phyloP scores from a whole-genome alignment of 1,284 basidiomycete species.

The Austroboletus olivaceoglutinosus region DNA sequence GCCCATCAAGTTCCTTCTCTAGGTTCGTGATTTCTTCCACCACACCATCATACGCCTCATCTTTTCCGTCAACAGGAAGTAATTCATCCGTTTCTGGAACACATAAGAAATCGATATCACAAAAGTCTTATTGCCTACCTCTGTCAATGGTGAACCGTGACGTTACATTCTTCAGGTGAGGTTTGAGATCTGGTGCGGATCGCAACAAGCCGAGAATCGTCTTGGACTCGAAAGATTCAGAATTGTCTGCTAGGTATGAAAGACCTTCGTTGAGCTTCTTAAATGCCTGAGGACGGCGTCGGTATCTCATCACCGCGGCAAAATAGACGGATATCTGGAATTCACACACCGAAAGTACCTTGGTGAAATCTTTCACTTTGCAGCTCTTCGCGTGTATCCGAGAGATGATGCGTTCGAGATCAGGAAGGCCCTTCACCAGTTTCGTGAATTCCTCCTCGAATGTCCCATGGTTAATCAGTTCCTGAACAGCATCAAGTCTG shows the following conservation, averaged over 20 bases:
- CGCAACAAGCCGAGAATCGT: constrained; percentile 74
- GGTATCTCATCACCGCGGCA: constrained; percentile 4
- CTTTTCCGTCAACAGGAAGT: constrained; percentile 77
- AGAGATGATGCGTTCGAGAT: constrained; percentile 91
- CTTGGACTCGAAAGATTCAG: constrained; percentile 73
- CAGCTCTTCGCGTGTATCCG: constrained; percentile 91
- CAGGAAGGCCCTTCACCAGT: constrained; percentile 79
- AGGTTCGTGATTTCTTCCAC: constrained; percentile 65
- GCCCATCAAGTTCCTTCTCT: constrained; percentile 68
- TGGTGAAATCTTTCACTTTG: constrained; percentile 81
- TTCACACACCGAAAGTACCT: constrained; percentile 66
- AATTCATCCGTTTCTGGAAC: constrained; percentile 61
- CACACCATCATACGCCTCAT: constrained; percentile 78
- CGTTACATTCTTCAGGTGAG: constrained; percentile 69
- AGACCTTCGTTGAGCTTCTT: constrained; percentile 69
- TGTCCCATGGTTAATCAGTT: constrained; percentile 73
- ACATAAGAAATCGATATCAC: constrained; percentile 11
- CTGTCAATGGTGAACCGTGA: constrained; percentile 65
- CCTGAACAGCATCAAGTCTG: constrained; percentile 89
- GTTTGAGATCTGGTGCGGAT: constrained; percentile 75
- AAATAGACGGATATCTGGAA: neutral
- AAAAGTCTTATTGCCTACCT: constrained; percentile 42
- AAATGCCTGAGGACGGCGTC: constrained; percentile 58
- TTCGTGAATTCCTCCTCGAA: constrained; percentile 77
- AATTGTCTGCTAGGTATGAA: constrained; percentile 56